phyloP scores from a whole-genome alignment of 208 protist genomes.

The Trypanosoma mega region DNA sequence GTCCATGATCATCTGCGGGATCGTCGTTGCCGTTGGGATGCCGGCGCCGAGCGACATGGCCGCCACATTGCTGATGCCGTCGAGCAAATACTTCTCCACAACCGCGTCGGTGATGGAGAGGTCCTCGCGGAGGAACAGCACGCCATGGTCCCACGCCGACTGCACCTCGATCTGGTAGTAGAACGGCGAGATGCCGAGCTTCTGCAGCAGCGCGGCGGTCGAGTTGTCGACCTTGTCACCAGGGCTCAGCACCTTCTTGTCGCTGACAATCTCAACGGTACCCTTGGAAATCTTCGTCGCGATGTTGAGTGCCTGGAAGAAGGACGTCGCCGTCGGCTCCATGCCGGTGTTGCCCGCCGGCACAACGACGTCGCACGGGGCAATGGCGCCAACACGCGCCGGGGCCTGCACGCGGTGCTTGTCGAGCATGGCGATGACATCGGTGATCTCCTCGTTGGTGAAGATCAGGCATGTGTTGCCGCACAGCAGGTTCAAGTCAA shows the following conservation, averaged over 20 bases:
- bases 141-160: slow-evolving; percentile 96
- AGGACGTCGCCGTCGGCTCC: slow-evolving; percentile 97
- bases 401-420: slow-evolving; percentile 92
- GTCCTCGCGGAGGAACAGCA: slow-evolving; percentile 92
- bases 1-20: slow-evolving; percentile 95
- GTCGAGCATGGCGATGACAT: slow-evolving; percentile 85
- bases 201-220: slow-evolving; percentile 96
- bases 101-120: slow-evolving; percentile 95
- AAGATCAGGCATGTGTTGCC: slow-evolving; percentile 99
- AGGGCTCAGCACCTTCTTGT: slow-evolving; percentile 94
- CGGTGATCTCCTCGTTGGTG: slow-evolving; percentile 94
- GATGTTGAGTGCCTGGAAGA: slow-evolving; percentile 99
- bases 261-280: slow-evolving; percentile 98
- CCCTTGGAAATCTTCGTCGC: slow-evolving; percentile 99
- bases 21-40: slow-evolving; percentile 93
- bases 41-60: slow-evolving; percentile 95
- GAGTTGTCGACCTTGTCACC: slow-evolving; percentile 98
- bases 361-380: slow-evolving; percentile 96
- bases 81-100: slow-evolving; percentile 86
- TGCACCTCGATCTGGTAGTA: slow-evolving; percentile 95
- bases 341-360: slow-evolving; percentile 96
- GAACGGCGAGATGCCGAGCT: slow-evolving; percentile 99
- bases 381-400: slow-evolving; percentile 96
- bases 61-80: slow-evolving; percentile 92
- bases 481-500: slow-evolving; percentile 70